phyloP scores from a whole-genome alignment of 2,329 filamentous ascomycete species.

The Hymenoscyphus fraxineus region DNA sequence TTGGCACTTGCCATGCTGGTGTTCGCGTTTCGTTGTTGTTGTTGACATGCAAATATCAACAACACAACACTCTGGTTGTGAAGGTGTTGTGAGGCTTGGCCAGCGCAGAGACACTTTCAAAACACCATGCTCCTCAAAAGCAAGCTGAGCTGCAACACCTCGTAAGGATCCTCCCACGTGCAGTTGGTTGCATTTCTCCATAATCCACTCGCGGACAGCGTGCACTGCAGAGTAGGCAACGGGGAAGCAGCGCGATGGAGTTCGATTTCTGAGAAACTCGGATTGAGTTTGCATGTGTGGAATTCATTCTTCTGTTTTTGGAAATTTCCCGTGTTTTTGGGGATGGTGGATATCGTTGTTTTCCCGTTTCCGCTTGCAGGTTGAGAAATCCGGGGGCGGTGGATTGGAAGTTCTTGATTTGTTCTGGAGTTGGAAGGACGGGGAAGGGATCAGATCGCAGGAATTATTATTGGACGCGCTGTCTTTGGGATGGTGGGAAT shows the following conservation, averaged over 20 bases:
- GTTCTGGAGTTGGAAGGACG: neutral
- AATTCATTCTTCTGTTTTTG: neutral
- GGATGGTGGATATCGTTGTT: too few relatives aligned
- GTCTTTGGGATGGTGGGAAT: neutral
- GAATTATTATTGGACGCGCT: neutral
- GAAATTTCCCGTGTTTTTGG: too few relatives aligned
- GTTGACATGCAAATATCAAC: constrained; percentile 1
- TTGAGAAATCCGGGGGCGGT: too few relatives aligned
- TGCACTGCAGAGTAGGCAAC: neutral
- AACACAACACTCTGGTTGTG: neutral
- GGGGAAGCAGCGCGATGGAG: neutral
- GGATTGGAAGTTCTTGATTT: neutral
- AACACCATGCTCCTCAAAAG: neutral
- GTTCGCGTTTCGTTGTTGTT: neutral
- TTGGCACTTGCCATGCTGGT: neutral
- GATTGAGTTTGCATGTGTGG: neutral
- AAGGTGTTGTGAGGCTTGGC: neutral
- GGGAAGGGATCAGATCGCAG: neutral
- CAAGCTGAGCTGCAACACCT: neutral
- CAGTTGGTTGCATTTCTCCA: neutral
- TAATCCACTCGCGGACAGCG: neutral
- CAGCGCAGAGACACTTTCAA: neutral
- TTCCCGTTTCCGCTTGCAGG: too few relatives aligned
- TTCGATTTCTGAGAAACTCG: neutral
- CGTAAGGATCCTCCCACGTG: constrained; percentile 1